A percentile compares a stretch with the other conserved stretches of the same genome.
These are phyloP conservation scores for Dryas alaskensis DNA, from an alignment of 306 rosid species.

Conservation along the genomic window DNA sequence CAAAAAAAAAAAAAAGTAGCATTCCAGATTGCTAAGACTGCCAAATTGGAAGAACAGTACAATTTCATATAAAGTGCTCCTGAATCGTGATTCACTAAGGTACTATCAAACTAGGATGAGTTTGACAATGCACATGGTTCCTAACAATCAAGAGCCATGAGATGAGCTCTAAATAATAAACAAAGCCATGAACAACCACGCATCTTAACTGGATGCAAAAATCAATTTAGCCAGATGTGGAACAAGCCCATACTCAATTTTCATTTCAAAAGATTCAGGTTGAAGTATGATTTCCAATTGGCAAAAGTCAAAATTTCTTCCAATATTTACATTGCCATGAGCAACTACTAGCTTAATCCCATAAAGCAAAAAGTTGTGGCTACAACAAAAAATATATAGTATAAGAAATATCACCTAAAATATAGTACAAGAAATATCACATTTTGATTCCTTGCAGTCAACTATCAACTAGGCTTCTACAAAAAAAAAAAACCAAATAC, in stretches of 20 bases:
- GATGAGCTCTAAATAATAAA: background rate
- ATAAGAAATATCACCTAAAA: background rate
- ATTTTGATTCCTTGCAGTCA: too few relatives aligned
- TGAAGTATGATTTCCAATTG: background rate
- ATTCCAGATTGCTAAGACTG: too few relatives aligned
- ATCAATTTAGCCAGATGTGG: background rate
- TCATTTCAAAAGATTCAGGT: background rate
- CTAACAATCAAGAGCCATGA: background rate
- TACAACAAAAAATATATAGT: background rate
- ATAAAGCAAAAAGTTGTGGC: background rate
- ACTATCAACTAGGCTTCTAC: too few relatives aligned
- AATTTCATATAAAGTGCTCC: background rate
- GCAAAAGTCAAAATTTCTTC: background rate
- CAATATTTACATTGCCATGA: too few relatives aligned
- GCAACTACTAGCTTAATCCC: background rate
- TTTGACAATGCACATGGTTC: background rate
- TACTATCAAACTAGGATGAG: background rate
- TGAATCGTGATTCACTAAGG: background rate
- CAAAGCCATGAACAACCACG: background rate
- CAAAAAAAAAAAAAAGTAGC: too few relatives aligned
- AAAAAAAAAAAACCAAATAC: too few relatives aligned
- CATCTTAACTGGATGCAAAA: background rate
- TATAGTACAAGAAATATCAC: too few relatives aligned
- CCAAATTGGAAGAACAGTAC: too few relatives aligned
- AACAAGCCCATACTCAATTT: background rate